Evolutionary conservation across 805 yeast species (phyloP), one percentile per base, ranked within the genome.

Genomic region (Starmerella etchellsii): DNA sequence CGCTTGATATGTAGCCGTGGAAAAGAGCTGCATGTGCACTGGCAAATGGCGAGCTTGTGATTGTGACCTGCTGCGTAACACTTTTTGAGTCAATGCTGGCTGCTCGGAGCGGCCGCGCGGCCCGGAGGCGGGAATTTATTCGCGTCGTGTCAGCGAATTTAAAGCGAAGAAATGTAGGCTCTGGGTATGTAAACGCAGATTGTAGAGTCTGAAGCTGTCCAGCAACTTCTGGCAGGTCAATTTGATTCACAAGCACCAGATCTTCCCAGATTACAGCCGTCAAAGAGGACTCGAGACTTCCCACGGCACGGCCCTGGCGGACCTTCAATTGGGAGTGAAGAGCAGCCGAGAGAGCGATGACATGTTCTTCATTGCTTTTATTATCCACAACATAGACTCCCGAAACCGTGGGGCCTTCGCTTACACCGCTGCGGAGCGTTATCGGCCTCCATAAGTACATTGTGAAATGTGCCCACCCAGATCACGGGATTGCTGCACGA

Each of bases 1-100:
- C 65, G 5, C 40, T 31, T 10, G 59, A 46, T 7, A 44, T 29
- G 38, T 54, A 61, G 11, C 52, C 59, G 31, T 53, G 45, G 35
- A 61, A 61, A 31, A 61, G 42, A 2, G 61, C 58, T 5, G 61
- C 52, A 46, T 61, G 59, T 31, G 55, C 53, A 9, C 53, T 42
- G 9, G 59, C 60, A 38, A 59, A 60, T 9, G 65, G 64, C 15
- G 59, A 50, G 46, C 59, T 55, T 22, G 35, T 45, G 23, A 57
- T 31, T 4, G 25, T 28, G 14, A 49, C 50, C 19, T 13, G 32
- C n/a, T 28, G 31, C 8, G 31, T 16, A 8, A n/a, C n/a, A n/a
- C n/a, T n/a, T n/a, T n/a, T n/a, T n/a, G n/a, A n/a, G n/a, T n/a
- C n/a, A n/a, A n/a, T n/a, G n/a, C n/a, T n/a, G n/a, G n/a, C n/a